phyloP scores from a whole-genome alignment of 192 early-diverging fungal species.

The Linnemannia hyalina region DNA sequence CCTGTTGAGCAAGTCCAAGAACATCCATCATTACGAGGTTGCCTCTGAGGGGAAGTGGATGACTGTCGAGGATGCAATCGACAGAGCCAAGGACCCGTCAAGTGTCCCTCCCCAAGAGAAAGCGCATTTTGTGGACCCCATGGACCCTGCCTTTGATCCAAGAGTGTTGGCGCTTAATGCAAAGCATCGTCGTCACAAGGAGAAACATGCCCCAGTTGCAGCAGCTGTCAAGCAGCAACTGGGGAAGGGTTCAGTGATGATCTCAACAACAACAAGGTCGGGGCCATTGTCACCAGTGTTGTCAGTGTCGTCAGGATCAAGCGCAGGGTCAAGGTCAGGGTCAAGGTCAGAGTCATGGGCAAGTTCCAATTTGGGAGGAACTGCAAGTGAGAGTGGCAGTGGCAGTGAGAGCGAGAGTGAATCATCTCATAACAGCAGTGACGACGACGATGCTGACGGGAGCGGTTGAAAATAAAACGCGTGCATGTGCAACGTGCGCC shows the following conservation, averaged over 20 bases:
- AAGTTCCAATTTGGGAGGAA: not conserved
- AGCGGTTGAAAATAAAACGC: not conserved
- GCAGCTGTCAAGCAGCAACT: not conserved
- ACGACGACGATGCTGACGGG: not conserved
- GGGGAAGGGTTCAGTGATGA: not conserved
- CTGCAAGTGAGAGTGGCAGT: not conserved
- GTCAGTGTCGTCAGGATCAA: no score
- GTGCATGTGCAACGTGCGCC: not conserved
- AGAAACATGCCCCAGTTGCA: not conserved
- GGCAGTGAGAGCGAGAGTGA: not conserved
- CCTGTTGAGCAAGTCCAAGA: slow-evolving; percentile 14
- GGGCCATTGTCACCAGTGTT: no score
- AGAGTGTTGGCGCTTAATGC: not conserved
- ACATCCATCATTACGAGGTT: slow-evolving; percentile 3
- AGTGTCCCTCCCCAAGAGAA: no score
- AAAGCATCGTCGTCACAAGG: not conserved
- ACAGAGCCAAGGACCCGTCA: no score
- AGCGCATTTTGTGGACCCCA: not conserved
- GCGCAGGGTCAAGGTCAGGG: no score
- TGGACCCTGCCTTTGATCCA: not conserved
- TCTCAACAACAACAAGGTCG: no score
- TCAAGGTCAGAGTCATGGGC: not conserved
- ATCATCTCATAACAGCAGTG: not conserved
- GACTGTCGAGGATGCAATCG: not conserved
- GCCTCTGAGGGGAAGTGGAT: not conserved